Conservation (phyloP, 257 asterid species). For the Ballota nigra region DNA sequence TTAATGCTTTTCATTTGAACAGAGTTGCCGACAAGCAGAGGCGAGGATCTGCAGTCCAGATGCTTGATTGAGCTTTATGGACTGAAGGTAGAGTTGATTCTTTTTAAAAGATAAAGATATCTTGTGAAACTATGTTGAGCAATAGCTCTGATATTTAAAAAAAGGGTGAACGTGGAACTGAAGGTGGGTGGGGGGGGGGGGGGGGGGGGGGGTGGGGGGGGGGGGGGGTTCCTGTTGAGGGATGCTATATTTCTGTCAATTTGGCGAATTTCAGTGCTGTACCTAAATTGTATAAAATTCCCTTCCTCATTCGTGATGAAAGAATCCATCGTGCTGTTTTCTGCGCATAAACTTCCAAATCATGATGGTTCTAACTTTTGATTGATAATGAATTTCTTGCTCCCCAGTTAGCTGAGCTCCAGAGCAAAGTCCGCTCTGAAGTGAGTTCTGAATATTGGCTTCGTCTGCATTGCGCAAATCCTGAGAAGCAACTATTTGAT, state of each 20-base stretch:
- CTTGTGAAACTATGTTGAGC: not conserved
- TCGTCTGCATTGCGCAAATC: constrained; percentile 75
- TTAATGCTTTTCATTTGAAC: constrained; percentile 24
- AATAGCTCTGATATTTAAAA: not conserved
- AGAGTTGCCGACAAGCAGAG: constrained; percentile 91
- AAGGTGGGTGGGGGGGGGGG: too few relatives aligned
- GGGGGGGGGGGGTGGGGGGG: not conserved
- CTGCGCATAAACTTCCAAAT: constrained; percentile 15
- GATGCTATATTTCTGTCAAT: not conserved
- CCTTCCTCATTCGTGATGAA: not conserved
- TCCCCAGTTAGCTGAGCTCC: constrained; percentile 77
- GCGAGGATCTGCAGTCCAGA: constrained; percentile 95
- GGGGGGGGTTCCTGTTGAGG: not conserved
- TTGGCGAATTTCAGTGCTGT: not conserved
- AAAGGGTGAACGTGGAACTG: too few relatives aligned
- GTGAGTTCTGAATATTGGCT: constrained; percentile 96
- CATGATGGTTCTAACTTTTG: constrained; percentile 9
- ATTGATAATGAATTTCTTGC: constrained; percentile 25
- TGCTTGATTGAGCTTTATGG: constrained; percentile 97
- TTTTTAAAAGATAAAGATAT: constrained; percentile 1
- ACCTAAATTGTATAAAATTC: not conserved
- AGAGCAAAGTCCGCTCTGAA: constrained; percentile 78
- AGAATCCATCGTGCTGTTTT: not conserved
- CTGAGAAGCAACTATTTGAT: constrained; percentile 91
- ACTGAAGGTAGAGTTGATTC: constrained; percentile 64